Evolutionary conservation across 331 rosid genomes (phyloP).

Genomic region (Prunus yedoensis): DNA sequence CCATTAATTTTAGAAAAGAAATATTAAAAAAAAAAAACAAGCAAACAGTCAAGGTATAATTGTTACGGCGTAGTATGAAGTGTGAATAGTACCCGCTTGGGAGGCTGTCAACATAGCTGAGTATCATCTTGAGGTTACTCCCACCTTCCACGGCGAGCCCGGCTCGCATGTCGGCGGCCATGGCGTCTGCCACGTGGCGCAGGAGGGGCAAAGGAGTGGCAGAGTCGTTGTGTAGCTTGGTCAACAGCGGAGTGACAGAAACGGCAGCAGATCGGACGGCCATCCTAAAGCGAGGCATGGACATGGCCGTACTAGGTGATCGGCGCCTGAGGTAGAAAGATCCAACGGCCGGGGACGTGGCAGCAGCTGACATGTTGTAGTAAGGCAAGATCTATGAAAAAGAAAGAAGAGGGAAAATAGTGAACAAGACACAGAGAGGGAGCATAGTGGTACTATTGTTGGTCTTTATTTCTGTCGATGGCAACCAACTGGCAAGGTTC

Average conservation of each 20-base stretch:
- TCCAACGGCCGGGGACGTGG: conserved; percentile 40
- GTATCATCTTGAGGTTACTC: conserved; percentile 81
- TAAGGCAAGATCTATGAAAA: conserved; percentile 2
- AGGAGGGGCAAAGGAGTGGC: conserved; percentile 73
- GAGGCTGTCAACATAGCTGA: conserved; percentile 67
- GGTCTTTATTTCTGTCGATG: neutral
- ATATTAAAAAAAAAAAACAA: neutral
- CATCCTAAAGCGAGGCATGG: conserved; percentile 43
- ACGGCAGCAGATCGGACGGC: conserved; percentile 56
- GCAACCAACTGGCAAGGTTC: conserved; percentile 10
- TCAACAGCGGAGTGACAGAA: conserved; percentile 45
- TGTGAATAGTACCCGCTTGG: conserved; percentile 65
- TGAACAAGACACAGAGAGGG: neutral
- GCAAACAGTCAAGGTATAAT: neutral
- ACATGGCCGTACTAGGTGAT: conserved; percentile 30
- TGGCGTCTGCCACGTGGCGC: conserved; percentile 62
- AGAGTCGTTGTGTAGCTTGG: conserved; percentile 55
- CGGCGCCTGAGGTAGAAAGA: conserved; percentile 43
- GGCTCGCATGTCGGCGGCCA: conserved; percentile 68
- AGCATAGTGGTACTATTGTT: neutral
- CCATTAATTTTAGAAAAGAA: neutral
- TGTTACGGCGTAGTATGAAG: neutral
- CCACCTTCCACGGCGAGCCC: conserved; percentile 66
- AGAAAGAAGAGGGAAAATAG: neutral
- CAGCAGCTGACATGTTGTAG: conserved; percentile 44